Base-by-base conservation (phyloP, 164 flowering plant genomes). In the Stephania cephalantha region DNA sequence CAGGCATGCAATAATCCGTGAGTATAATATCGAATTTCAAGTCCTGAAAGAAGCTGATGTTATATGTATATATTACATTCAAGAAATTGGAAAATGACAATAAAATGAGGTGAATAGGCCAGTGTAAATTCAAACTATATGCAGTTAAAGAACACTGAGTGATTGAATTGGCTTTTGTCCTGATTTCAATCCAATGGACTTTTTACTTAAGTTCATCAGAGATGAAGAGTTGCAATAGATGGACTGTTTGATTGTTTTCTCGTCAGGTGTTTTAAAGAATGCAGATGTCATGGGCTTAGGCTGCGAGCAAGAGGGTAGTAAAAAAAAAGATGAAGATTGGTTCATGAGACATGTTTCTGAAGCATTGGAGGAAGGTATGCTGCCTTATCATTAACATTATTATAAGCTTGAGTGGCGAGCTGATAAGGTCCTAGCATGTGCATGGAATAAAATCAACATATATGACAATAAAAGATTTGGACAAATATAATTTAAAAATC, bases 1-100 rank as follows among this genome's bases (percentile, higher is more conserved):
- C 75, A n/a, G 83, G 83, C 81, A 81, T 81, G 55, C 81, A 79
- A 53, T 78, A 81, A 65, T 81, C 83, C 5, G 83, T 81, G 46
- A 81, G 77, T 65, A 81, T 76, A 11, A 81, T 78, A 73, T 81
- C 81, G 30, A 81, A 42, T 65, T 81, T 78, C 65, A 25, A 25
- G 20, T 71, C 83, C 83, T 81, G 78, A 55, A 77, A 46, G 20
- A 69, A 65, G 35, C n/a, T n/a, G 55, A 15, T 50, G 55, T 50
- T 50, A 50, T 11, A 50, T 50, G 55, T 50, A 50, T 10, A 50
- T 3, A 12, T 48, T 48, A 48, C 13, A 2, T 48, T 12, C 53
- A 48, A 48, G 53, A 48, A 48, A 48, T 48, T 48, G 53, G 42
- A 48, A 48, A 48, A 48, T 2, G 53, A 7, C 53, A 48, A 48